These are phyloP conservation scores for Colletotrichum sp. DNA, from an alignment of 2,329 filamentous ascomycete species.

Conservation along the genomic window DNA sequence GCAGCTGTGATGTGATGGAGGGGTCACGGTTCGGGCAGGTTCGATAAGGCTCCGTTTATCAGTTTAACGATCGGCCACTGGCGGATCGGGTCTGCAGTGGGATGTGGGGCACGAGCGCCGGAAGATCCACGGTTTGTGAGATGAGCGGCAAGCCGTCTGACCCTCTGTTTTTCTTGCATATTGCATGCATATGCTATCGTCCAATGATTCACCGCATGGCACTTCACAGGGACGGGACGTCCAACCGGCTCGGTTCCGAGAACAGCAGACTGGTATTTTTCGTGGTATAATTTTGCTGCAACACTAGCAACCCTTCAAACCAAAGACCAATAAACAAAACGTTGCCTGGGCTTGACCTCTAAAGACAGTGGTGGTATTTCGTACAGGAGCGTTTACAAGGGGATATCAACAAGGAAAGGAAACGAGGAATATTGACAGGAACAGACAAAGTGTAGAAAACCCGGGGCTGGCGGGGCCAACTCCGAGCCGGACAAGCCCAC, in stretches of 20 bases:
- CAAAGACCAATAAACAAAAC: neutral
- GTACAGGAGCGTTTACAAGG: neutral
- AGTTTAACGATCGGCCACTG: neutral
- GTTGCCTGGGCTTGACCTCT: neutral
- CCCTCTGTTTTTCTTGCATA: neutral
- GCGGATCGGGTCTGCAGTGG: neutral
- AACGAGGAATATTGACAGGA: neutral
- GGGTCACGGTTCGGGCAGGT: conserved; percentile 11
- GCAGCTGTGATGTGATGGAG: conserved; percentile 10
- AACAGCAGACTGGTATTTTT: neutral
- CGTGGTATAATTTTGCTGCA: neutral
- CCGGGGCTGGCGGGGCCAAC: neutral
- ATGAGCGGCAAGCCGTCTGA: neutral
- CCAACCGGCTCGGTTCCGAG: neutral
- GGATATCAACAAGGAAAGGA: conserved; percentile 18
- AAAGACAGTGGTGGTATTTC: conserved; percentile 8
- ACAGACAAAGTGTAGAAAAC: neutral
- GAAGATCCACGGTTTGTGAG: neutral
- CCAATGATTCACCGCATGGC: neutral
- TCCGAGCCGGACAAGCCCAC: neutral
- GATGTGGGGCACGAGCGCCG: neutral
- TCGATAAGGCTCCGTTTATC: conserved; percentile 19
- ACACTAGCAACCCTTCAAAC: neutral
- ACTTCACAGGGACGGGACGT: neutral
- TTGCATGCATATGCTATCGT: neutral